These are phyloP conservation scores for Paecilomyces fulvus DNA, from an alignment of 2,329 filamentous ascomycete genomes.

Conservation along the genomic window DNA sequence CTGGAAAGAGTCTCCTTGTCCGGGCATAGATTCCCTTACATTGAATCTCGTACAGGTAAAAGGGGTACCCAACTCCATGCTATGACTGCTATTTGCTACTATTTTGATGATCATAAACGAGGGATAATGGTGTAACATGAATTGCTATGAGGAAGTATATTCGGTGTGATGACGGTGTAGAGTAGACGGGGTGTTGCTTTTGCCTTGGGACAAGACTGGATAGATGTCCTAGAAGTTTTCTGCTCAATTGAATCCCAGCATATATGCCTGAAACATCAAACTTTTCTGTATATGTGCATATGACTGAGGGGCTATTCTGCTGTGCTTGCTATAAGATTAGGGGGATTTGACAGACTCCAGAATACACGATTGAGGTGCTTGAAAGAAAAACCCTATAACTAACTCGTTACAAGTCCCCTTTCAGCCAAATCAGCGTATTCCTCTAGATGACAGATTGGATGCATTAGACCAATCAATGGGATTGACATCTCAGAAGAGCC, in stretches of 20 bases:
- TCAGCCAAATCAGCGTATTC: no score
- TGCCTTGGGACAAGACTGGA: neutral
- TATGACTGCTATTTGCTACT: neutral
- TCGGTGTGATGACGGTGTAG: neutral
- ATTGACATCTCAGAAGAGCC: no score
- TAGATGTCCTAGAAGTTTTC: neutral
- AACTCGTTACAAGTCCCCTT: no score
- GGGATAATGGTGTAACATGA: neutral
- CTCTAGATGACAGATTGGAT: no score
- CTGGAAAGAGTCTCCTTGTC: conserved; percentile 71
- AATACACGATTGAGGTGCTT: no score
- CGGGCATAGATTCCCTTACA: conserved; percentile 44
- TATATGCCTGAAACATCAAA: neutral
- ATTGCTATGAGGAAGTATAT: neutral
- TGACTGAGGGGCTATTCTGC: no score
- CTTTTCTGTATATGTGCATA: neutral
- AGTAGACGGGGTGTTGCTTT: neutral
- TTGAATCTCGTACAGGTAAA: neutral
- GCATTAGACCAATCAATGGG: no score
- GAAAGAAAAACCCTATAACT: no score
- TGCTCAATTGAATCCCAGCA: neutral
- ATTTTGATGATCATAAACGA: conserved; percentile 2
- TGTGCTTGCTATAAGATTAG: no score
- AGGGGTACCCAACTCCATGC: neutral
- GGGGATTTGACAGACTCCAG: neutral